Percentiles rank a stretch among this genome's conserved stretches.
Conservation (phyloP, 768 basidiomycete genomes). For the Lactifluus subvellereus region DNA sequence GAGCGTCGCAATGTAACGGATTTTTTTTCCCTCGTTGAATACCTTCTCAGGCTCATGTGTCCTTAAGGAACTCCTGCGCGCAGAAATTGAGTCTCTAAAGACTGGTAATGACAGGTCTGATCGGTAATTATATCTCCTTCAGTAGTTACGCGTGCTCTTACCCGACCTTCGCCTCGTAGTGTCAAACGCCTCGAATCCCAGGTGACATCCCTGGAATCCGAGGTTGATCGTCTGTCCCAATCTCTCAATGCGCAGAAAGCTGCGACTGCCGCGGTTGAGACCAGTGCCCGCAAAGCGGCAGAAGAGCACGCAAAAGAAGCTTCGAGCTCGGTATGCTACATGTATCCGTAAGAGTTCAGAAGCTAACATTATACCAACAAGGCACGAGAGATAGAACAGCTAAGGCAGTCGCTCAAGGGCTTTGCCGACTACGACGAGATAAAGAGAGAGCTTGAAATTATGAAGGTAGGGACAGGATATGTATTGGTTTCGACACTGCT, state of each 20-base stretch:
- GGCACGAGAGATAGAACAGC: slow-evolving; percentile 59
- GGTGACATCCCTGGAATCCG: slow-evolving; percentile 69
- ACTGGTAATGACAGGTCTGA: slow-evolving; percentile 69
- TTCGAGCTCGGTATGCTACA: slow-evolving; percentile 43
- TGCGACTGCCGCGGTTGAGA: slow-evolving; percentile 43
- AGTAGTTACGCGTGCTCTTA: slow-evolving; percentile 1
- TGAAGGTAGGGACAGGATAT: slow-evolving; percentile 63
- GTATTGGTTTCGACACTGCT: background rate
- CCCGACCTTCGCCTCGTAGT: slow-evolving; percentile 34
- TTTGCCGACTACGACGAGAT: slow-evolving; percentile 93
- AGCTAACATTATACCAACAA: slow-evolving; percentile 28
- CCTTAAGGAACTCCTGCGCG: slow-evolving; percentile 81
- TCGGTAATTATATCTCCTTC: slow-evolving; percentile 42
- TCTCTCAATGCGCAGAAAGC: slow-evolving; percentile 59
- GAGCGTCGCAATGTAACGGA: slow-evolving; percentile 81
- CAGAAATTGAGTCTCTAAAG: slow-evolving; percentile 88
- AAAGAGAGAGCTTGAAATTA: slow-evolving; percentile 95
- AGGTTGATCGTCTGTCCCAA: slow-evolving; percentile 62
- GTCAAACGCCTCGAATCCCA: slow-evolving; percentile 68
- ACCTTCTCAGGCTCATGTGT: slow-evolving; percentile 1
- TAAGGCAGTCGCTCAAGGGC: slow-evolving; percentile 63
- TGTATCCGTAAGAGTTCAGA: background rate
- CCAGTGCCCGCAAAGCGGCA: slow-evolving; percentile 42
- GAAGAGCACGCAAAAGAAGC: slow-evolving; percentile 61
- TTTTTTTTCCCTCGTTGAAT: background rate